Evolutionary conservation across 75 land plant genomes (phyloP), one percentile per base, ranked within the genome.

Genomic region (Larix kaempferi): DNA sequence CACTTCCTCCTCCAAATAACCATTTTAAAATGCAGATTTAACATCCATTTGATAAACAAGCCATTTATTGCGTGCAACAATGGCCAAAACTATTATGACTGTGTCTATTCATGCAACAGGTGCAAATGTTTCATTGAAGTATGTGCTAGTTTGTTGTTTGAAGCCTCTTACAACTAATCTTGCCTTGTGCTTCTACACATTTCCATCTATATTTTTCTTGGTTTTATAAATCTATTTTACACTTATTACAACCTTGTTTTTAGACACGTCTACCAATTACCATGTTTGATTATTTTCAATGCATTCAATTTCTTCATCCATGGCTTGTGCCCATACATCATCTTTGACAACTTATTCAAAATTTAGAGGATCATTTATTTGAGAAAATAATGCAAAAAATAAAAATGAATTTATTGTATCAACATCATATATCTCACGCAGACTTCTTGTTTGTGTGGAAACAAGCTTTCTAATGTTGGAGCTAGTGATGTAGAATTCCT

Each of bases 1-100:
- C 11, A 73, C 62, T 57, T n/a, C n/a, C n/a, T 78, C 76, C 52
- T 79, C 80, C 44, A 73, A 27, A 8, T 73, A 14, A 6, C 80
- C 76, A 79, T 79, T 79, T 22, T 73, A 62, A 61, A 79, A 79
- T 19, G 56, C 66, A 13, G 76, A 73, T 16, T 79, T 79, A 2
- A 79, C 76, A 79, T 79, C 80, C 56, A 79, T 56, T 35, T 79
- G 73, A 21, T 65, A 78, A 44, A 78, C 73, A 6, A 27, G 44
- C 79, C 78, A 78, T 19, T 67, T 67, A 15, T 35, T 49, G 10
- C 67, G 73, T 12, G 73, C 59, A 29, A 33, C 73, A 22, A 78
- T 22, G 49, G 79, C 71, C 7, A 78, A 55, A 17, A 65, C 23
- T 11, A 22, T 66, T 67, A 73, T 78, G 4, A 67, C 14, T 3